phyloP scores from a whole-genome alignment of 2,329 filamentous ascomycete species.

The Ambrosiella cleistominuta region DNA sequence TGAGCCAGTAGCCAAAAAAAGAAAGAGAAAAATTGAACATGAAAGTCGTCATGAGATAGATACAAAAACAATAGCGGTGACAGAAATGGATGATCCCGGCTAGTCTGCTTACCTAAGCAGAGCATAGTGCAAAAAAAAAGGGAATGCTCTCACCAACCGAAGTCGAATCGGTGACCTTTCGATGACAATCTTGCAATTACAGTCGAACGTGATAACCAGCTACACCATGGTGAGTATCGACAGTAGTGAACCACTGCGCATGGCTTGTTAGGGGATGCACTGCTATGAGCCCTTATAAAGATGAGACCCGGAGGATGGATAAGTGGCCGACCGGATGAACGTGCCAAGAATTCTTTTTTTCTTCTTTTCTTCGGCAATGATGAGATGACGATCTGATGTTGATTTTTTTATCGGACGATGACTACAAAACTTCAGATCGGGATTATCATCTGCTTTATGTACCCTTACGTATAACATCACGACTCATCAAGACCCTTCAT shows the following conservation, averaged over 20 bases:
- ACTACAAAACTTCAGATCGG: no score
- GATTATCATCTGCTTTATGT: no score
- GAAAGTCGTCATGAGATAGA: not conserved
- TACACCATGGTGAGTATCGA: slow-evolving; percentile 13
- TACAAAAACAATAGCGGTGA: not conserved
- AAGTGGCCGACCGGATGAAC: no score
- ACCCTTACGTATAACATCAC: no score
- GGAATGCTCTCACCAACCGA: slow-evolving; percentile 11
- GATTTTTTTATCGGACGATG: no score
- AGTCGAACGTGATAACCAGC: slow-evolving; percentile 13
- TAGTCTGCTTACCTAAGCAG: not conserved
- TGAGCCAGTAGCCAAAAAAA: not conserved
- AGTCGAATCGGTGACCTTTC: slow-evolving; percentile 12
- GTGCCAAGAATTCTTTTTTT: no score
- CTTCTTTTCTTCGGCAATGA: no score
- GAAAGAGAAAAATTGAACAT: not conserved
- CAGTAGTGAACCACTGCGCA: slow-evolving; percentile 11
- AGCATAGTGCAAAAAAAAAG: not conserved
- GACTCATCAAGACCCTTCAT: no score
- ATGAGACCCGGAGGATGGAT: not conserved
- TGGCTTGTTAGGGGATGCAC: not conserved
- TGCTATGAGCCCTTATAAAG: not conserved
- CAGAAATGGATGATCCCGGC: not conserved
- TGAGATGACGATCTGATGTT: no score
- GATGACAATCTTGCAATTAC: slow-evolving; percentile 11